phyloP scores from a whole-genome alignment of 2,329 filamentous ascomycete species.

The Blumeria hordei region DNA sequence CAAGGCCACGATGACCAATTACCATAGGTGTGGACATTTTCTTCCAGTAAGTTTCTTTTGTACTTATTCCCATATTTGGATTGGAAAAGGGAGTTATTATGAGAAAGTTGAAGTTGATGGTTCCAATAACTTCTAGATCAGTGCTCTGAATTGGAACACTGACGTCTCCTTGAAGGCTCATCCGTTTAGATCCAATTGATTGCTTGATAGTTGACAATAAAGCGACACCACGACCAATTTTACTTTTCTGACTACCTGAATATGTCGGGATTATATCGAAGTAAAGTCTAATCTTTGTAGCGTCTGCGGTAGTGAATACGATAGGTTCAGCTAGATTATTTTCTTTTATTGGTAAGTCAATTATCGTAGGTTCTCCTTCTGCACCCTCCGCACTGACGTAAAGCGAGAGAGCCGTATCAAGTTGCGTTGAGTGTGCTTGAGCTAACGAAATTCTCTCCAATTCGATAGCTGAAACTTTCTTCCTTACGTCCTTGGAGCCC shows the following conservation, averaged over 20 bases:
- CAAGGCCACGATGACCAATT: constrained; percentile 48
- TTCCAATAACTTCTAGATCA: constrained; percentile 71
- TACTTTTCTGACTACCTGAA: constrained; percentile 65
- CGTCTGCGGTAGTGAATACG: constrained; percentile 59
- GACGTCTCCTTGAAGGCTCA: constrained; percentile 76
- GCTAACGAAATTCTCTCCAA: constrained; percentile 71
- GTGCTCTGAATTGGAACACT: constrained; percentile 71
- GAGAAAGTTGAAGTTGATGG: constrained; percentile 90
- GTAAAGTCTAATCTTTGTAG: constrained; percentile 60
- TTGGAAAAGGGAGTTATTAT: constrained; percentile 88
- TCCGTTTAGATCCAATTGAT: constrained; percentile 60
- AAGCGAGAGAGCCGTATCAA: constrained; percentile 81
- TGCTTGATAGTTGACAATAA: constrained; percentile 70
- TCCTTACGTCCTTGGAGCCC: constrained; percentile 84
- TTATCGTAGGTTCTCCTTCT: constrained; percentile 62
- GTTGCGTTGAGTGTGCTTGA: constrained; percentile 73
- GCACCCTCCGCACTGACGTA: constrained; percentile 74
- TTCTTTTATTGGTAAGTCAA: constrained; percentile 83
- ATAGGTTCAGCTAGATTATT: constrained; percentile 87
- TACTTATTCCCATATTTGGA: constrained; percentile 77
- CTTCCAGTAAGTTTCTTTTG: constrained; percentile 89
- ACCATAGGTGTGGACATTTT: constrained; percentile 73
- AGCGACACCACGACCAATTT: constrained; percentile 74
- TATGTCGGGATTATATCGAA: constrained; percentile 96
- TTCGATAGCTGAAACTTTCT: constrained; percentile 54